phyloP scores from a whole-genome alignment of 108 stramenopile genomes.

The Conticribra weissflogii region DNA sequence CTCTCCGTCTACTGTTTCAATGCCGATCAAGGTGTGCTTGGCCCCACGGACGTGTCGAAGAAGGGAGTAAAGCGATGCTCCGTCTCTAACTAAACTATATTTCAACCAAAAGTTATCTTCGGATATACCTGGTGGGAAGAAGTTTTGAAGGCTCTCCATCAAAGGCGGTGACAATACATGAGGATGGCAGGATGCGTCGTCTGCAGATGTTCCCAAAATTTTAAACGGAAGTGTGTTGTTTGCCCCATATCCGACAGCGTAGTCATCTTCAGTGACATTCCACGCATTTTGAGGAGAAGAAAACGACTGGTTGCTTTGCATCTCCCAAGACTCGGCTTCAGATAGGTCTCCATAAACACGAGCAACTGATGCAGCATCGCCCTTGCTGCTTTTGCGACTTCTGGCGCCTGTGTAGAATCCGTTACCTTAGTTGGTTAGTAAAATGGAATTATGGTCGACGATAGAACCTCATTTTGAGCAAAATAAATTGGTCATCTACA shows the following conservation, averaged over 20 bases:
- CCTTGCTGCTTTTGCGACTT: constrained; percentile 5
- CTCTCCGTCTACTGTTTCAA: constrained; percentile 79
- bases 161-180: constrained; percentile 78
- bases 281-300: constrained; percentile 63
- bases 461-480: too few relatives aligned
- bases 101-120: constrained; percentile 78
- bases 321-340: constrained; percentile 35
- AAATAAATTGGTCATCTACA: neutral
- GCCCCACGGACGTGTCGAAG: constrained; percentile 64
- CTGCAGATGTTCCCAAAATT: constrained; percentile 62
- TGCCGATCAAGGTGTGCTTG: constrained; percentile 68
- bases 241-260: constrained; percentile 73
- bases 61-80: constrained; percentile 65
- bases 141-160: constrained; percentile 71
- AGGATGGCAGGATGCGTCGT: constrained; percentile 55
- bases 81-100: constrained; percentile 79
- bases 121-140: constrained; percentile 50
- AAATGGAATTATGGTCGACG: too few relatives aligned
- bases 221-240: constrained; percentile 40
- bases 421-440: too few relatives aligned
- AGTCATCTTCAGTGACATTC: constrained; percentile 81
- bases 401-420: neutral
- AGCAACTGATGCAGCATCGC: constrained; percentile 20
- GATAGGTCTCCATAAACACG: constrained; percentile 31
- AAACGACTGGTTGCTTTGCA: constrained; percentile 23